Evolutionary conservation across 495 filamentous ascomycete genomes (phyloP).

Genomic region (Lasiosphaeria miniovina): DNA sequence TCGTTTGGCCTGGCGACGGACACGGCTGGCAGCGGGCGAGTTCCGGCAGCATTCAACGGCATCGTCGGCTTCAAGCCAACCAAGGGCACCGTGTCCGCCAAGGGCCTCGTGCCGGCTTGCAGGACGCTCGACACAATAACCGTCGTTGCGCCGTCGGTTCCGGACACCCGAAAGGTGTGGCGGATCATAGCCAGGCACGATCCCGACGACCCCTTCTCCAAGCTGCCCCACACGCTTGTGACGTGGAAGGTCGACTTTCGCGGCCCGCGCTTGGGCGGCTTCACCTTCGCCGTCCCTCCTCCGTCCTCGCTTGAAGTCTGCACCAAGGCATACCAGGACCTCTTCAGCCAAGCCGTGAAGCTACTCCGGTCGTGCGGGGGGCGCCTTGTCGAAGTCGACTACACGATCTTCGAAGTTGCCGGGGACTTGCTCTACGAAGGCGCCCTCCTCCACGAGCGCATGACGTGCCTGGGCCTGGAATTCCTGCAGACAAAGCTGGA

Average conservation of each 20-base stretch:
- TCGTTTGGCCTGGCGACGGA: slow-evolving; percentile 63
- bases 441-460: slow-evolving; percentile 54
- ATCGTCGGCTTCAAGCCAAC: slow-evolving; percentile 69
- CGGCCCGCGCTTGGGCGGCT: slow-evolving; percentile 41
- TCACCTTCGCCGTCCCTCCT: slow-evolving; percentile 56
- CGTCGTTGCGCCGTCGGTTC: slow-evolving; percentile 50
- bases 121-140: slow-evolving; percentile 61
- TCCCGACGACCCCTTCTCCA: slow-evolving; percentile 54
- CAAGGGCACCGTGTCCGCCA: slow-evolving; percentile 56
- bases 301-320: slow-evolving; percentile 45
- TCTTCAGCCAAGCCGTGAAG: slow-evolving; percentile 44
- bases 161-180: slow-evolving; percentile 56
- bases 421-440: slow-evolving; percentile 58
- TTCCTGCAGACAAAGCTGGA: slow-evolving; percentile 34
- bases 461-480: slow-evolving; percentile 37
- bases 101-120: slow-evolving; percentile 60
- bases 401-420: slow-evolving; percentile 52
- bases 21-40: slow-evolving; percentile 63
- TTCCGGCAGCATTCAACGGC: slow-evolving; percentile 62
- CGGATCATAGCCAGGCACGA: slow-evolving; percentile 53
- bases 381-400: slow-evolving; percentile 46
- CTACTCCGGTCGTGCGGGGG: slow-evolving; percentile 48
- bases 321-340: slow-evolving; percentile 38
- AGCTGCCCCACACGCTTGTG: slow-evolving; percentile 35
- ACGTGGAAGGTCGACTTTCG: slow-evolving; percentile 51